Conservation (phyloP, 306 rosid species). For the Leucaena leucocephala region DNA sequence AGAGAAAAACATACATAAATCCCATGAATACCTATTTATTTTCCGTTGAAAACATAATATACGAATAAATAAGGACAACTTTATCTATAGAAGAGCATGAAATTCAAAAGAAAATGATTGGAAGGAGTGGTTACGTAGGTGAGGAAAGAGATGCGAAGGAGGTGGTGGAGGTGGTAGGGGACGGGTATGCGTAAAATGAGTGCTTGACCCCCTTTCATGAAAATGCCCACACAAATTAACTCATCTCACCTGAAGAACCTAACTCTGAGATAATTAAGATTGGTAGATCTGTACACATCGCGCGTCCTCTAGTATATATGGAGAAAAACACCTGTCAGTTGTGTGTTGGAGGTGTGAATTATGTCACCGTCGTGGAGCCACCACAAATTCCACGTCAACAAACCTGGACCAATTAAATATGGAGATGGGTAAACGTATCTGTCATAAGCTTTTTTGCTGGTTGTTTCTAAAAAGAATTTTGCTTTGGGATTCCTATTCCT, state of each 20-base stretch:
- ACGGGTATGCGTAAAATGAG: neutral
- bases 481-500: slow-evolving; percentile 16
- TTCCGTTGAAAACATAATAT: neutral
- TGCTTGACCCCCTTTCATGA: neutral
- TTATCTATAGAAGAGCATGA: neutral
- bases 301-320: neutral
- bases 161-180: slow-evolving; percentile 6
- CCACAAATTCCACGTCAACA: slow-evolving; percentile 14
- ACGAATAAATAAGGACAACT: neutral
- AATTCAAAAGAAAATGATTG: neutral
- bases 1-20: neutral
- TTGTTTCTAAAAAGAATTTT: neutral
- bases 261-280: neutral
- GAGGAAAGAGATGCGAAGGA: neutral
- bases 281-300: neutral
- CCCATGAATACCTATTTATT: neutral
- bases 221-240: slow-evolving; percentile 3
- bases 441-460: slow-evolving; percentile 30
- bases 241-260: neutral
- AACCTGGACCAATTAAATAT: slow-evolving; percentile 14
- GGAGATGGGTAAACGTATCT: slow-evolving; percentile 33
- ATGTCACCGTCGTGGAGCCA: slow-evolving; percentile 37
- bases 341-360: slow-evolving; percentile 4
- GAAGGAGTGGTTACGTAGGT: slow-evolving; percentile 8
- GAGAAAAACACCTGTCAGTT: slow-evolving; percentile 15